These are phyloP conservation scores for Chalciporus piperatus DNA, from an alignment of 768 basidiomycete species.

Conservation along the genomic window DNA sequence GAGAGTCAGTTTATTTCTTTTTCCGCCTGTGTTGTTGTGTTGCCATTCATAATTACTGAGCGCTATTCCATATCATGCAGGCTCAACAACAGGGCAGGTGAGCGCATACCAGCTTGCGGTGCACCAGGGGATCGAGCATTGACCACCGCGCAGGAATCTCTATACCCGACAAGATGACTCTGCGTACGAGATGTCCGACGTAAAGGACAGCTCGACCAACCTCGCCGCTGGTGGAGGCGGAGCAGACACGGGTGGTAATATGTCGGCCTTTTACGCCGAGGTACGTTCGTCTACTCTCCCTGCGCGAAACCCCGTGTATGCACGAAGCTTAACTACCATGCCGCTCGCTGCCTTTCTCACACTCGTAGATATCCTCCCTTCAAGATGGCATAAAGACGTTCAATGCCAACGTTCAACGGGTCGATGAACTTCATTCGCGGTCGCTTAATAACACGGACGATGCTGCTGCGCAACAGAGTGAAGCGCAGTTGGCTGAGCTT, in stretches of 20 bases:
- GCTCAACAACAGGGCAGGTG: slow-evolving; percentile 65
- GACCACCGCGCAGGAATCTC: slow-evolving; percentile 48
- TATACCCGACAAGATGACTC: slow-evolving; percentile 61
- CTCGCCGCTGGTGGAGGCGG: slow-evolving; percentile 36
- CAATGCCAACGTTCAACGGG: slow-evolving; percentile 64
- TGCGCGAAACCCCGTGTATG: background rate
- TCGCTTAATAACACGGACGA: slow-evolving; percentile 79
- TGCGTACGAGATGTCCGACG: slow-evolving; percentile 71
- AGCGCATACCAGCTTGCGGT: slow-evolving; percentile 36
- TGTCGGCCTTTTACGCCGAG: slow-evolving; percentile 74
- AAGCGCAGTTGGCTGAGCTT: slow-evolving; percentile 63
- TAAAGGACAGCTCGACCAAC: slow-evolving; percentile 56
- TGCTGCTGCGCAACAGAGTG: slow-evolving; percentile 55
- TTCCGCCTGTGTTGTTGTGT: background rate
- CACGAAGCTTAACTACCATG: background rate
- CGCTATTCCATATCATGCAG: slow-evolving; percentile 31
- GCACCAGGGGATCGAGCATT: background rate
- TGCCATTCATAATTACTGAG: slow-evolving; percentile 6
- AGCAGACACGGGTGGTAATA: slow-evolving; percentile 52
- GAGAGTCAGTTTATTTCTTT: slow-evolving; percentile 49
- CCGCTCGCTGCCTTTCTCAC: background rate
- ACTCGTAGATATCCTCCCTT: slow-evolving; percentile 64
- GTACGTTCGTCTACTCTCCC: slow-evolving; percentile 35
- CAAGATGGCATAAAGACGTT: slow-evolving; percentile 69
- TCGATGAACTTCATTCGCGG: slow-evolving; percentile 71